phyloP scores from a whole-genome alignment of 139 green algal species.

The Asterochloris sp. region DNA sequence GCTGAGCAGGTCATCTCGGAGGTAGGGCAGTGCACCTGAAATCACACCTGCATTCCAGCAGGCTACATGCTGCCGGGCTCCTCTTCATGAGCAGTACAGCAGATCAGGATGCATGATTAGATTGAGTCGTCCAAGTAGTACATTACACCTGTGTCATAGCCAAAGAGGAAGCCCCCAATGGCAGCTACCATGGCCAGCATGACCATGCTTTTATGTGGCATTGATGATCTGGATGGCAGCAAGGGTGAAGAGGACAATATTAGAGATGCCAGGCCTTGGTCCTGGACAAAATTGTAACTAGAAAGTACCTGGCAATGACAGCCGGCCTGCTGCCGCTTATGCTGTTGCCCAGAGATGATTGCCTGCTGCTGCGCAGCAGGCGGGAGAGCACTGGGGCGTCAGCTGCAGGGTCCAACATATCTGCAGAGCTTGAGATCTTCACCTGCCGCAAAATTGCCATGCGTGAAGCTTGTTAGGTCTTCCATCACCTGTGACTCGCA shows the following conservation, averaged over 20 bases:
- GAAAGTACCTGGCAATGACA: neutral
- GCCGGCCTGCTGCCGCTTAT: neutral
- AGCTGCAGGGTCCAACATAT: no score
- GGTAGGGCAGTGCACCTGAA: slow-evolving; percentile 69
- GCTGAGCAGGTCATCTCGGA: slow-evolving; percentile 60
- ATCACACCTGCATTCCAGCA: slow-evolving; percentile 27
- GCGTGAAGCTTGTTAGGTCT: no score
- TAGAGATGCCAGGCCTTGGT: neutral
- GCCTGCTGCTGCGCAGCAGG: no score
- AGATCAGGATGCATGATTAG: no score
- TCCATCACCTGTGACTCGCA: no score
- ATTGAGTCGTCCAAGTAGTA: no score
- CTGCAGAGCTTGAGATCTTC: no score
- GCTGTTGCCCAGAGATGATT: neutral
- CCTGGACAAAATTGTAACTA: neutral
- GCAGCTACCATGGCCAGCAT: slow-evolving; percentile 5
- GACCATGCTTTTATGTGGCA: neutral
- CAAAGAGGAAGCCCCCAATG: slow-evolving; percentile 49
- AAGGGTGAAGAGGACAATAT: neutral
- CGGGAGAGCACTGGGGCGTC: no score
- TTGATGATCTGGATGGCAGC: neutral
- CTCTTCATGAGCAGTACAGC: no score
- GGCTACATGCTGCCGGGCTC: no score
- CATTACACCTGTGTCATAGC: slow-evolving; percentile 40
- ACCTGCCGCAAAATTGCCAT: no score